A percentile compares a stretch with the other conserved stretches of the same genome.
Evolutionary conservation across 441 rosid genomes (phyloP).

Genomic region (Jatropha multifida): DNA sequence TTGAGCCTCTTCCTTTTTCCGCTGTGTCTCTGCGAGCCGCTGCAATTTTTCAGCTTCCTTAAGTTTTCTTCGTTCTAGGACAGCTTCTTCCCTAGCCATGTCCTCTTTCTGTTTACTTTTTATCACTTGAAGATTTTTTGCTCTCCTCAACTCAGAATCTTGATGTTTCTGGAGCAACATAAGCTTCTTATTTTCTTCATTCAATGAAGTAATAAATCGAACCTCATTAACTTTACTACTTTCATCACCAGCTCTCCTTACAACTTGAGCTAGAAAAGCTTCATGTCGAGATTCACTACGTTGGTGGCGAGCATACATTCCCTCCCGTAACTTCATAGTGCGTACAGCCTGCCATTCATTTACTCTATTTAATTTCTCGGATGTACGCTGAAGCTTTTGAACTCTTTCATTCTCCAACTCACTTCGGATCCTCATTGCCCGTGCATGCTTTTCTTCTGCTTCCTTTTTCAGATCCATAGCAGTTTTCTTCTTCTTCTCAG

Average conservation of each 20-base stretch:
- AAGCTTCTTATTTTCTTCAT: constrained; percentile 81
- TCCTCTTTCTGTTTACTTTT: constrained; percentile 78
- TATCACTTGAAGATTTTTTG: constrained; percentile 70
- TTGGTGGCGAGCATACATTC: constrained; percentile 79
- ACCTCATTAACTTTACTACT: constrained; percentile 88
- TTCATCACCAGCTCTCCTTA: constrained; percentile 87
- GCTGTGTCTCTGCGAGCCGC: constrained; percentile 78
- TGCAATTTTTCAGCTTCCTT: constrained; percentile 85
- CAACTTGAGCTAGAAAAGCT: constrained; percentile 83
- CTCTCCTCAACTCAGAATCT: constrained; percentile 78
- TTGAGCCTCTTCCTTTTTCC: constrained; percentile 85
- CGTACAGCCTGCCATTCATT: constrained; percentile 89
- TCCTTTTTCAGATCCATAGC: constrained; percentile 68
- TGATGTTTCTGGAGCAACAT: constrained; percentile 79
- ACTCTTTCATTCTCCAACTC: constrained; percentile 79
- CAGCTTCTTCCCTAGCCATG: constrained; percentile 86
- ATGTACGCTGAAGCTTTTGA: constrained; percentile 78
- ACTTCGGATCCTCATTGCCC: constrained; percentile 74
- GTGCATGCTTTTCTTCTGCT: constrained; percentile 78
- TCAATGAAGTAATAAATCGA: constrained; percentile 81
- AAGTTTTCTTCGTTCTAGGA: constrained; percentile 67
- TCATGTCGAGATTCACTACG: constrained; percentile 78
- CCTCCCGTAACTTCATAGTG: constrained; percentile 70
- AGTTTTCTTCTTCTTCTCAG: constrained; percentile 82
- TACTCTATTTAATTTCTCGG: constrained; percentile 73